Evolutionary conservation across 495 filamentous ascomycete genomes (phyloP).

Genomic region (Aspergillus cristatus): DNA sequence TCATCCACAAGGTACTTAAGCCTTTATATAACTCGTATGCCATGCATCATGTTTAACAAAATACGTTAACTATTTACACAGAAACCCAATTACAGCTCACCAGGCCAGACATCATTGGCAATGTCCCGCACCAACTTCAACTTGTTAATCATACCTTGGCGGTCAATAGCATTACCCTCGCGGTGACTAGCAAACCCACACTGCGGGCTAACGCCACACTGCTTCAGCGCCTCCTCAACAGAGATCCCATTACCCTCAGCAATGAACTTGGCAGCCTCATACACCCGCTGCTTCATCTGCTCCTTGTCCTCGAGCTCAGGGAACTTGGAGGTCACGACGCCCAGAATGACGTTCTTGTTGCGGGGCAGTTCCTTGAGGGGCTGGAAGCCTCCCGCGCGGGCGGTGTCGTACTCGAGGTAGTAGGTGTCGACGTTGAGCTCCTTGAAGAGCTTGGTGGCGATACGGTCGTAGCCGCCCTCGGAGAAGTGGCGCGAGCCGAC

Average conservation of each 20-base stretch:
- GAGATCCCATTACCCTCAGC: slow-evolving; percentile 56
- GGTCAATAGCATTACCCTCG: slow-evolving; percentile 54
- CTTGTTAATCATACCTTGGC: slow-evolving; percentile 63
- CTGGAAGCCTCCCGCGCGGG: slow-evolving; percentile 67
- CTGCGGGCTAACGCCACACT: slow-evolving; percentile 64
- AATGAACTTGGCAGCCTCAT: slow-evolving; percentile 61
- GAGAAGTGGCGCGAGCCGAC: slow-evolving; percentile 69
- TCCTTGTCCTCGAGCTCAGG: slow-evolving; percentile 65
- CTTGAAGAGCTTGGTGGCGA: slow-evolving; percentile 71
- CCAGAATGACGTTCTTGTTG: slow-evolving; percentile 68
- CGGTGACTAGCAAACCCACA: slow-evolving; percentile 72
- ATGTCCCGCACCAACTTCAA: slow-evolving; percentile 57
- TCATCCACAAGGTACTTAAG: neutral
- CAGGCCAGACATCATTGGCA: slow-evolving; percentile 64
- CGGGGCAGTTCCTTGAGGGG: slow-evolving; percentile 62
- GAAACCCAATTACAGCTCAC: slow-evolving; percentile 34
- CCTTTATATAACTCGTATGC: neutral
- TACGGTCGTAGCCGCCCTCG: slow-evolving; percentile 71
- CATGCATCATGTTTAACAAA: neutral
- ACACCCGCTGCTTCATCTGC: slow-evolving; percentile 58
- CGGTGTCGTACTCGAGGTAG: slow-evolving; percentile 78
- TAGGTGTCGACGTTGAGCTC: slow-evolving; percentile 68
- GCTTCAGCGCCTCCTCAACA: slow-evolving; percentile 56
- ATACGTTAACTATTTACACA: neutral
- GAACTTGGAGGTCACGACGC: slow-evolving; percentile 67